Conservation (phyloP, 345 rosid genomes). For the Moringa oleifera region DNA sequence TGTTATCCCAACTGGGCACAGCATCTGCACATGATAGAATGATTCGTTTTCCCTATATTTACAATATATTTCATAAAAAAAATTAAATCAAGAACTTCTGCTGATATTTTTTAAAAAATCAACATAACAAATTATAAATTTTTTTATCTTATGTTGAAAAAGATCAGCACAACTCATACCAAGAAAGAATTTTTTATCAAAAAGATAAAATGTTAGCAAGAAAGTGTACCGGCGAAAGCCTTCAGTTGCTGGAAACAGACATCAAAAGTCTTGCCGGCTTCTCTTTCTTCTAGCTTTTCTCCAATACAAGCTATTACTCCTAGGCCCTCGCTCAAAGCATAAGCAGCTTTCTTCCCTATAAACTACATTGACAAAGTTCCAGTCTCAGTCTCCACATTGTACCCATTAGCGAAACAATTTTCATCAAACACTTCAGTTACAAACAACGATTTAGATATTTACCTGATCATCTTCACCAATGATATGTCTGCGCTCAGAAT, state of each 20-base stretch:
- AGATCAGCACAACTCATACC: background rate
- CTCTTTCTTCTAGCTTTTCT: conserved; percentile 83
- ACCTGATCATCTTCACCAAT: conserved; percentile 95
- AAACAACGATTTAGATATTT: conserved; percentile 7
- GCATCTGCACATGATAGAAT: conserved; percentile 46
- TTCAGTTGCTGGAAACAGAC: conserved; percentile 85
- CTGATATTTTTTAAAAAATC: no score
- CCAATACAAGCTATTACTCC: conserved; percentile 97
- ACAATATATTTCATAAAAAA: no score
- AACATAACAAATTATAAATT: no score
- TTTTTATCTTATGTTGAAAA: background rate
- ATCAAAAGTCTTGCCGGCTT: conserved; percentile 93
- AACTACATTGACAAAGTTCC: conserved; percentile 43
- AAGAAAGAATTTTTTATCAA: background rate
- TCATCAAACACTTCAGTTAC: background rate
- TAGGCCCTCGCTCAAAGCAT: conserved; percentile 79
- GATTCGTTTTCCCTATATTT: background rate
- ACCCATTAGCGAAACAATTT: background rate
- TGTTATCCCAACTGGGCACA: conserved; percentile 81
- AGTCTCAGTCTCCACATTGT: conserved; percentile 1
- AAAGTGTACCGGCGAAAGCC: conserved; percentile 71
- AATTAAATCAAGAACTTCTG: no score
- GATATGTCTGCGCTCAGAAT: conserved; percentile 91
- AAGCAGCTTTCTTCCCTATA: conserved; percentile 96
- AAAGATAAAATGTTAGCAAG: conserved; percentile 2